Conservation (phyloP, 257 asterid genomes). For the Nicotiana attenuata region DNA sequence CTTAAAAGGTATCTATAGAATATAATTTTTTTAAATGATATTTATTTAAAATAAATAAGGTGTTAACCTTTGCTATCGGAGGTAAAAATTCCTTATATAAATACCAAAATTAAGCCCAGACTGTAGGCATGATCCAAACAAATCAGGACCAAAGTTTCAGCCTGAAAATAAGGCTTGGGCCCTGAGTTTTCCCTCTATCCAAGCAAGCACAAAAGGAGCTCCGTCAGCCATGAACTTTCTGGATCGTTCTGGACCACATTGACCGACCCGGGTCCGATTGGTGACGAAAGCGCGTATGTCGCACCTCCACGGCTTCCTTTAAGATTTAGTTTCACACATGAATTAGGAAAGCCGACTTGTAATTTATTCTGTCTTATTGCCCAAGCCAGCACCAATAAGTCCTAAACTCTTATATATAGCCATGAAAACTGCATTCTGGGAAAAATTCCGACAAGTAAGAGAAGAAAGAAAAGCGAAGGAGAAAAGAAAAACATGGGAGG, state of each 20-base stretch:
- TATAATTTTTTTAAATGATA: too few relatives aligned
- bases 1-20: too few relatives aligned
- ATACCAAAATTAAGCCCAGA: too few relatives aligned
- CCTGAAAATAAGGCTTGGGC: too few relatives aligned
- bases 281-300: neutral
- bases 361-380: slow-evolving; percentile 18
- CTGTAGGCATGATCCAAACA: too few relatives aligned
- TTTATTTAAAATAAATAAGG: too few relatives aligned
- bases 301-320: neutral
- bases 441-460: neutral
- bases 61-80: too few relatives aligned
- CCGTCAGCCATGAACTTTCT: neutral
- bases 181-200: too few relatives aligned
- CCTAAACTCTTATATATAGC: neutral
- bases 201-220: neutral
- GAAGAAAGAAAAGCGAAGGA: neutral
- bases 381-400: slow-evolving; percentile 32
- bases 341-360: neutral
- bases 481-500: slow-evolving; percentile 29
- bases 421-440: neutral
- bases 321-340: neutral
- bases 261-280: neutral
- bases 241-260: neutral
- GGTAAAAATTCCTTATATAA: too few relatives aligned
- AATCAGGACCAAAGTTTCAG: too few relatives aligned